Evolutionary conservation across 257 asterid species (phyloP).

Genomic region (Salvia hispanica): DNA sequence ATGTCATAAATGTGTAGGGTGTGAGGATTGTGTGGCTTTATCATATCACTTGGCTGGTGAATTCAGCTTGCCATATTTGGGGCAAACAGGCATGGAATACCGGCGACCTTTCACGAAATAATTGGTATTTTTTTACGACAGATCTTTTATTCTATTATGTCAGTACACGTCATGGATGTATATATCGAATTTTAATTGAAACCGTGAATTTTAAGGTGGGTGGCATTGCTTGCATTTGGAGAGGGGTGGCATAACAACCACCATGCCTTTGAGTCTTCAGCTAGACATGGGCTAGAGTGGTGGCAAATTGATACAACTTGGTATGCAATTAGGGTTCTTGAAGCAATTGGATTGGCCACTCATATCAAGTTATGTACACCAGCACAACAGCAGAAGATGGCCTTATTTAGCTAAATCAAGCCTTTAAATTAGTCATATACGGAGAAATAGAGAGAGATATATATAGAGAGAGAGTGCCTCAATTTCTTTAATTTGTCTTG

Average conservation of each 20-base stretch:
- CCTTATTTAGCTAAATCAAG: constrained; percentile 22
- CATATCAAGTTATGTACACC: constrained; percentile 62
- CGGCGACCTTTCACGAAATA: constrained; percentile 65
- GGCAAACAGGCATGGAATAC: constrained; percentile 86
- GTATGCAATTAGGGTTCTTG: constrained; percentile 60
- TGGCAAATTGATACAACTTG: constrained; percentile 83
- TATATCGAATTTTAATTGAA: too few relatives aligned
- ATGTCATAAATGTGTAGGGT: constrained; percentile 47
- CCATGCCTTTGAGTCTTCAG: constrained; percentile 82
- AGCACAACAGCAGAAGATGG: constrained; percentile 54
- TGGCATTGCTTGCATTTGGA: constrained; percentile 74
- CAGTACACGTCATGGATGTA: neutral
- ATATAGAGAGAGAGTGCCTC: too few relatives aligned
- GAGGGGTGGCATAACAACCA: constrained; percentile 93
- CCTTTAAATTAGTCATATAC: neutral
- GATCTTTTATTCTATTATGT: neutral
- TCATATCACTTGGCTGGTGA: constrained; percentile 85
- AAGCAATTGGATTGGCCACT: constrained; percentile 61
- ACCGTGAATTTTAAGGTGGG: constrained; percentile 59
- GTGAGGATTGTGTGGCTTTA: constrained; percentile 77
- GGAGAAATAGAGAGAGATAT: too few relatives aligned
- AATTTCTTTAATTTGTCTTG: too few relatives aligned
- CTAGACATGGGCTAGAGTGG: constrained; percentile 79
- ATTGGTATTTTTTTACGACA: constrained; percentile 46
- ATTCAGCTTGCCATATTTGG: constrained; percentile 93